Evolutionary conservation across 2,329 filamentous ascomycete genomes (phyloP), one percentile per base, ranked within the genome.

Genomic region (Orbilia brochopaga): DNA sequence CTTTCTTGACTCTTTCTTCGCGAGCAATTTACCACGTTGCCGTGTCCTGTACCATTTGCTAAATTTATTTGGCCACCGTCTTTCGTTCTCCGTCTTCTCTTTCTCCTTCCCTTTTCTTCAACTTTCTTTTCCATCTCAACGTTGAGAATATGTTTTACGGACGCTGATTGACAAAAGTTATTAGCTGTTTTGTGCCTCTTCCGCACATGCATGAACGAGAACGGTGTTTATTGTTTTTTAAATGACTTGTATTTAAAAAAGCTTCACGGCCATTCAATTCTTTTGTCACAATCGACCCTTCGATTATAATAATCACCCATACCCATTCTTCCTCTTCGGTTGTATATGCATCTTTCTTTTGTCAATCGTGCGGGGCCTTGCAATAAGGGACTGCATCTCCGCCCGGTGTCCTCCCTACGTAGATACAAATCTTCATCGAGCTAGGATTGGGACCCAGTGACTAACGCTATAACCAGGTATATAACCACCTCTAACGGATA

Each of bases 141-240:
- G 21, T 35, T 27, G 19, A n/a, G 5, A 24, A 44, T 19, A 44
- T 27, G 23, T 44, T 11, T 37, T 55, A 52, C 55, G 48, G 58
- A 62, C 59, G 32, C 40, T 17, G 10, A 32, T 35, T 37, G 40
- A 62, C 57, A 69, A 69, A 69, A 62, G 52, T 62, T 62, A 52
- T 57, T 62, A 58, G 46, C 59, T 70, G 59, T 63, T 70, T 70
- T 63, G 27, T 8, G 50, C 58, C 61, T 44, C 58, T 61, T 56
- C 11, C 51, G 58, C 37, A 48, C 37, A 32, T 46, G 53, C 27
- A 32, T 32, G 56, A 55, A 65, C 60, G 52, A 61, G 53, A 73
- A 73, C 44, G 62, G 69, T 73, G 66, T 70, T 70, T 54, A 63
- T 63, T 70, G 66, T 64, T 59, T 64, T 70, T n/a, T n/a, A n/a